Percentiles rank a stretch among this genome's conserved stretches.
These are phyloP conservation scores for Dysphania ambrosioides DNA, from an alignment of 148 eudicot species.

Conservation along the genomic window DNA sequence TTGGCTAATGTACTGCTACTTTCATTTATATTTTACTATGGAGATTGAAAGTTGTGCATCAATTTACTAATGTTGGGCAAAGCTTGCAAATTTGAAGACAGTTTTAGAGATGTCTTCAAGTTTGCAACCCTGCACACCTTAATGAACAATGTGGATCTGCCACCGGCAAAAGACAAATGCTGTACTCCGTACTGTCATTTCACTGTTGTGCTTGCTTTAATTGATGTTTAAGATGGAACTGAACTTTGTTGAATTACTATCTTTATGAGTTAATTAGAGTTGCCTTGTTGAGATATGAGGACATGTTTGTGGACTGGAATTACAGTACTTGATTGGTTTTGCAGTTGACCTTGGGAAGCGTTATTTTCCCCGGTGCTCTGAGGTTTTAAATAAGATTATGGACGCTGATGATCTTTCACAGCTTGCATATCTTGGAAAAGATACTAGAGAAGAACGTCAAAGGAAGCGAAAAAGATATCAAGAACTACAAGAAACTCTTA, in stretches of 20 bases:
- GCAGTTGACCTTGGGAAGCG: constrained; percentile 88
- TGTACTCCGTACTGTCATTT: too few relatives aligned
- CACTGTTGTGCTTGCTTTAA: too few relatives aligned
- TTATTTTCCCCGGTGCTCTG: constrained; percentile 86
- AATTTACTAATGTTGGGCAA: too few relatives aligned
- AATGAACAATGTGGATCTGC: too few relatives aligned
- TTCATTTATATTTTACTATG: too few relatives aligned
- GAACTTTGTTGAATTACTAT: background rate
- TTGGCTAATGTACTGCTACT: background rate
- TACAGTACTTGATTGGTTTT: too few relatives aligned
- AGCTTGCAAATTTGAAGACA: too few relatives aligned
- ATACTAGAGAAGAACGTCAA: constrained; percentile 51
- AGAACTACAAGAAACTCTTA: constrained; percentile 62
- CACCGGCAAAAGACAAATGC: too few relatives aligned
- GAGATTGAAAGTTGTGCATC: too few relatives aligned
- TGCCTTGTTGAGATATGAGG: background rate
- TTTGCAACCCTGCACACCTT: background rate
- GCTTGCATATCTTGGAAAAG: constrained; percentile 45
- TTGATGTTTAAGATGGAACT: too few relatives aligned
- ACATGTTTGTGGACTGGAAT: background rate
- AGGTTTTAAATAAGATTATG: constrained; percentile 66
- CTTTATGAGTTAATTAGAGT: background rate
- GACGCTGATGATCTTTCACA: constrained; percentile 61
- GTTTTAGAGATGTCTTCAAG: background rate
- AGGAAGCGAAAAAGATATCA: constrained; percentile 53